These are phyloP conservation scores for Leishmania guyanensis DNA, from an alignment of 208 protist species.

Conservation along the genomic window DNA sequence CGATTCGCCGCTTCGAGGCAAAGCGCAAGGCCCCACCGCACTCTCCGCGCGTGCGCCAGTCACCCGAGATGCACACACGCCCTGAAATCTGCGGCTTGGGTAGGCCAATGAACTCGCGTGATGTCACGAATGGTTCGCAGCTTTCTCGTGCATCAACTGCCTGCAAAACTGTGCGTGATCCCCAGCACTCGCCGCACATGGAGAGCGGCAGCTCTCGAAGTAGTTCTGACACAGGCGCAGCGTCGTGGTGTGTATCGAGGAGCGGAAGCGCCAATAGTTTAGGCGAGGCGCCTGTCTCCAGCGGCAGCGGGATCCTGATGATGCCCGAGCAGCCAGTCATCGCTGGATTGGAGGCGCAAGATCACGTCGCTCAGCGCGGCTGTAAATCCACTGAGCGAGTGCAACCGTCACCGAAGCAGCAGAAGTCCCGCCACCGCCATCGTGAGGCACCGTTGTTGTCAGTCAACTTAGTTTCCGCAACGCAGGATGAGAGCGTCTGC, in stretches of 20 bases:
- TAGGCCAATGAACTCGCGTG: not conserved
- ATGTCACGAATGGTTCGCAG: not conserved
- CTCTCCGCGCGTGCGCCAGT: not conserved
- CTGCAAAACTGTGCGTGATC: not conserved
- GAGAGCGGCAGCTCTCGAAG: not conserved
- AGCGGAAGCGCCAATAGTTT: not conserved
- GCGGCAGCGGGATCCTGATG: not conserved
- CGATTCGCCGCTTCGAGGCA: slow-evolving; percentile 19
- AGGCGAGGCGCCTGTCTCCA: not conserved
- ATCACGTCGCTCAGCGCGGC: not conserved
- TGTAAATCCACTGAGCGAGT: not conserved
- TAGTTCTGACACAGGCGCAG: not conserved
- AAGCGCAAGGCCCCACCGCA: not conserved
- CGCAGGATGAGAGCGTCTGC: not conserved
- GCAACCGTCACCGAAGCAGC: not conserved
- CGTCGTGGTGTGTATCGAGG: not conserved
- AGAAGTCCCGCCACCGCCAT: not conserved
- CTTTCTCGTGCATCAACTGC: not conserved
- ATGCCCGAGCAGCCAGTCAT: not conserved
- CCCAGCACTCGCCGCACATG: not conserved
- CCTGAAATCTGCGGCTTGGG: not conserved
- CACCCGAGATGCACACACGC: not conserved
- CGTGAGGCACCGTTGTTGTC: not conserved
- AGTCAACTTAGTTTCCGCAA: too few species aligned
- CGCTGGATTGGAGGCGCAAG: not conserved